Percentiles rank a stretch among this genome's conserved stretches.
Evolutionary conservation across 768 basidiomycete species (phyloP).

Genomic region (Mrakia hoshinonis): DNA sequence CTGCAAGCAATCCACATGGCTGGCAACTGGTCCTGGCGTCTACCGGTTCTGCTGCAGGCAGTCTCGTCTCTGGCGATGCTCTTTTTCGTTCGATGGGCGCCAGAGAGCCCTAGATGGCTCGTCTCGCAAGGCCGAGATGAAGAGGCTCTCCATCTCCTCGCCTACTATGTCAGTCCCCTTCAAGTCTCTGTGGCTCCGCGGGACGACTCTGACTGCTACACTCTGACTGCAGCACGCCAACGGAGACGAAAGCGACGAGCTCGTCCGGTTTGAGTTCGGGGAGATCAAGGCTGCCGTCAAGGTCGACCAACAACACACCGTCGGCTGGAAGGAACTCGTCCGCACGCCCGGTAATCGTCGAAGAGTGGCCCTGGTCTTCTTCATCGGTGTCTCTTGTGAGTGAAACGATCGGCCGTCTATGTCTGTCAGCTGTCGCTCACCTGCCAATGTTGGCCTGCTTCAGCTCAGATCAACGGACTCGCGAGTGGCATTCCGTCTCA

Average conservation of each 20-base stretch:
- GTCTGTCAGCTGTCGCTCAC: not conserved
- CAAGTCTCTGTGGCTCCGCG: not conserved
- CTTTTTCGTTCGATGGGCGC: not conserved
- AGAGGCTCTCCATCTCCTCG: not conserved
- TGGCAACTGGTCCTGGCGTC: not conserved
- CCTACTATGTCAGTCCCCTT: not conserved
- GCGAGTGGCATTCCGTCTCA: not conserved
- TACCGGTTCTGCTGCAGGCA: not conserved
- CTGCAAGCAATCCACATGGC: not conserved
- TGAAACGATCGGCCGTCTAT: not conserved
- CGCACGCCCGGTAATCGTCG: not conserved
- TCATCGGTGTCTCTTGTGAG: not conserved
- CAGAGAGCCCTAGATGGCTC: not conserved
- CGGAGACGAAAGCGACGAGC: not conserved
- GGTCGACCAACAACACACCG: not conserved
- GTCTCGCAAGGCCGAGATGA: not conserved
- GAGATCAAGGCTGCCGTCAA: not conserved
- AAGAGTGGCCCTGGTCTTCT: not conserved
- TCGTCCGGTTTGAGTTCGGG: not conserved
- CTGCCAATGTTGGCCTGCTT: not conserved
- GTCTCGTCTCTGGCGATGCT: not conserved
- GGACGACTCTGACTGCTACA: not conserved
- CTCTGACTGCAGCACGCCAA: not conserved
- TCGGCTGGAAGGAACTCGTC: not conserved
- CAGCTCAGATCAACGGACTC: not conserved